Percentiles rank a stretch among this genome's conserved stretches.
These are phyloP conservation scores for Magnolia changhungtana DNA, from an alignment of 164 flowering plant species.

Conservation along the genomic window DNA sequence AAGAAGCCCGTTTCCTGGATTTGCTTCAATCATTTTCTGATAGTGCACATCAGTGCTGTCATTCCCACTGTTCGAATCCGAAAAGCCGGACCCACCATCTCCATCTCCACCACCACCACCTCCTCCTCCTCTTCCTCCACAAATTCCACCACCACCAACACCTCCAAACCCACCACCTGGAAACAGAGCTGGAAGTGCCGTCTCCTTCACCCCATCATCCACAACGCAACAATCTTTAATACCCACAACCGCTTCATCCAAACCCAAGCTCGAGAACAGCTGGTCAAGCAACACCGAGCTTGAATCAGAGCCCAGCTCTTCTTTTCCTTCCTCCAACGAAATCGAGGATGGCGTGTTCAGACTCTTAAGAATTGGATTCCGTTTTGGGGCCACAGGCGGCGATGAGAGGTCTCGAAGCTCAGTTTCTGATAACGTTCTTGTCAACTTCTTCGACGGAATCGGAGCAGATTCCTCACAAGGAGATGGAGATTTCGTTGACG, in stretches of 20 bases:
- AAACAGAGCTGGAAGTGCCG: background rate
- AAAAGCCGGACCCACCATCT: constrained; percentile 1
- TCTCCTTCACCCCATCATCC: background rate
- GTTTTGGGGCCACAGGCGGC: constrained; percentile 12
- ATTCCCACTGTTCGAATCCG: constrained; percentile 8
- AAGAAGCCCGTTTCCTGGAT: constrained; percentile 55
- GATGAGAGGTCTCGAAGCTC: constrained; percentile 29
- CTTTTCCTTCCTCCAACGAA: constrained; percentile 21
- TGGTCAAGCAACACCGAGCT: constrained; percentile 20
- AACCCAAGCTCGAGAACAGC: constrained; percentile 27
- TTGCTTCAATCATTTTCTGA: constrained; percentile 51
- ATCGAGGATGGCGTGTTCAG: constrained; percentile 8
- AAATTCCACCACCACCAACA: constrained; percentile 1
- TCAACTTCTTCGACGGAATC: constrained; percentile 25
- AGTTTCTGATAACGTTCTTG: constrained; percentile 40
- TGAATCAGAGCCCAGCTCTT: background rate
- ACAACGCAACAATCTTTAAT: background rate
- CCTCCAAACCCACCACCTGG: constrained; percentile 4
- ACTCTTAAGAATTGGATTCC: constrained; percentile 6
- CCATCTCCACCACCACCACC: constrained; percentile 1
- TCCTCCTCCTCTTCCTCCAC: constrained; percentile 10
- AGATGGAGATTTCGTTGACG: constrained; percentile 3
- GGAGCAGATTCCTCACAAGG: background rate
- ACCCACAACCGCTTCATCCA: constrained; percentile 27
- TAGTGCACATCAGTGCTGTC: constrained; percentile 40